Evolutionary conservation across 148 eudicot species (phyloP).

Genomic region (Rhododendron molle): DNA sequence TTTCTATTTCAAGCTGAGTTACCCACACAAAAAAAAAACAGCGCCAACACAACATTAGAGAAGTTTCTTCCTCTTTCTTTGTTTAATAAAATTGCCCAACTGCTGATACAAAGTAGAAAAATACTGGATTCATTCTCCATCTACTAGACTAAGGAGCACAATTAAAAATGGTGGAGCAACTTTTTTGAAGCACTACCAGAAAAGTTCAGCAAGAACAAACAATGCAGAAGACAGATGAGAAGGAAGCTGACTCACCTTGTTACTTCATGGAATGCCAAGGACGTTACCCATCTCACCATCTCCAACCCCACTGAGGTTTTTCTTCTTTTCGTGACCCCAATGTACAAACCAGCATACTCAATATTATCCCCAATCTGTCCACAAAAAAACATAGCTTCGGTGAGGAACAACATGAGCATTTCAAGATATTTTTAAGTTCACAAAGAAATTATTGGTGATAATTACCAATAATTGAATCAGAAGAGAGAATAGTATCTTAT

Average conservation of each 20-base stretch:
- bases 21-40: no score
- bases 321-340: constrained; percentile 82
- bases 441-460: neutral
- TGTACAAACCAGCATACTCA: constrained; percentile 39
- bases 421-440: neutral
- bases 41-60: neutral
- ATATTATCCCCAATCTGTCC: constrained; percentile 48
- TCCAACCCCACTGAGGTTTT: constrained; percentile 54
- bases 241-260: constrained; percentile 44
- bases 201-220: neutral
- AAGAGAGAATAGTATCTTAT: neutral
- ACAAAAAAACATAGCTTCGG: constrained; percentile 7
- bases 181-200: neutral
- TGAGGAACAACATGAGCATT: neutral
- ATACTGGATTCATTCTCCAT: neutral
- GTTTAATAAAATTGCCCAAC: neutral
- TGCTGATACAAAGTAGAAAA: neutral
- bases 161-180: neutral
- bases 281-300: constrained; percentile 47
- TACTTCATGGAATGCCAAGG: constrained; percentile 63
- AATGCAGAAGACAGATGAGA: neutral
- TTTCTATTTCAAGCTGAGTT: no score
- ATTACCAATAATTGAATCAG: neutral
- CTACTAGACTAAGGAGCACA: neutral
- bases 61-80: neutral